Evolutionary conservation across 2,329 filamentous ascomycete genomes (phyloP), one percentile per base, ranked within the genome.

Genomic region (Hypoxylon sp.): DNA sequence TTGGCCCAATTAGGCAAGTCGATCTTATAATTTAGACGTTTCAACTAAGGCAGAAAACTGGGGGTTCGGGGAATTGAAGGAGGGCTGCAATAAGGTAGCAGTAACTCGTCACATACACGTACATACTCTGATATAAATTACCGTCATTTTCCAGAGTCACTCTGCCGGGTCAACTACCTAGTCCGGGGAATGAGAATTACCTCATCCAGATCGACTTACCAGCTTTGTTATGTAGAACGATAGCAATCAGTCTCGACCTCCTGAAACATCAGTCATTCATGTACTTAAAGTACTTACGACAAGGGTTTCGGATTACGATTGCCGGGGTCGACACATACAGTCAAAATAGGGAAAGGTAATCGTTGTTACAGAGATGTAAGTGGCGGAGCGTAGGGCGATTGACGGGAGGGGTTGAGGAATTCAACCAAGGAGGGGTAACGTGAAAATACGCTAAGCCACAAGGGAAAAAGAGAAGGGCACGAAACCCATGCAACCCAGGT

Each of bases 31-130:
- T 69, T 64, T 68, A 69, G 72, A 71, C 69, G 72, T 74, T 74
- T 74, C 72, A 71, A 73, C 70, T 73, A 71, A 70, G 62, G 63
- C 63, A 63, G 54, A 71, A 71, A 69, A 66, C 70, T 63, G 70
- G 73, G 71, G 72, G 67, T 56, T 63, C 61, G 72, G 70, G 67
- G 74, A 73, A 75, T 75, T 75, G 71, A 70, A 75, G 73, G 73
- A 73, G 66, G 62, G 57, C 70, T 68, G 70, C 71, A 74, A 73
- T 65, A 69, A 69, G 57, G 64, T 67, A 64, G 56, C 27, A 67
- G 50, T 59, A 39, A 21, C 63, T 63, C 58, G 60, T 67, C 67
- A 67, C 61, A 58, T 58, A 50, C n/a, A n/a, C n/a, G n/a, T n/a
- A n/a, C n/a, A n/a, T n/a, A n/a, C n/a, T n/a, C 45, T 48, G 46